phyloP scores from a whole-genome alignment of 805 yeast genomes.

The Wickerhamomyces kurtzmanii region DNA sequence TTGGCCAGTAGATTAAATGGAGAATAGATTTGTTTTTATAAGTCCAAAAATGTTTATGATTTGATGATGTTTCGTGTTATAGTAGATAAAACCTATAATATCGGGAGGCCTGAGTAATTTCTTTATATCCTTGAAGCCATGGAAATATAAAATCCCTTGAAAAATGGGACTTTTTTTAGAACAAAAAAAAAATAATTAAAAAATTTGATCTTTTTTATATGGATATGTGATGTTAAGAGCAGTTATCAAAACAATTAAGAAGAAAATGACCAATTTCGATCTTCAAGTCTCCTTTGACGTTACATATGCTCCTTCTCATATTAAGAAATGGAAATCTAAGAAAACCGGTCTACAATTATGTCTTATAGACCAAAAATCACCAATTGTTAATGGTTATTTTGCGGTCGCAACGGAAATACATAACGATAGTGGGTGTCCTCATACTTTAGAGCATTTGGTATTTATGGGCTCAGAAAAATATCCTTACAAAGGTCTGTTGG shows the following conservation, averaged over 20 bases:
- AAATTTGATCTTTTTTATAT: no score
- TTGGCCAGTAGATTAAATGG: constrained; percentile 11
- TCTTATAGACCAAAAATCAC: constrained; percentile 70
- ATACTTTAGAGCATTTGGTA: constrained; percentile 86
- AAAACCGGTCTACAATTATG: constrained; percentile 80
- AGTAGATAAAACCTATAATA: constrained; percentile 5
- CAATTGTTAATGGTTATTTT: constrained; percentile 86
- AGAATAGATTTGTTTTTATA: no score
- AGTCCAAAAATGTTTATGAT: no score
- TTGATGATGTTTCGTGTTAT: no score
- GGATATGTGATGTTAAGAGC: no score
- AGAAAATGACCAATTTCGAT: constrained; percentile 19
- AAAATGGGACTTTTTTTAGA: no score
- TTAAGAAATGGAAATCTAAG: constrained; percentile 68
- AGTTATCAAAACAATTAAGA: neutral
- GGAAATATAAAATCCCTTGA: no score
- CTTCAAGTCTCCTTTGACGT: constrained; percentile 45
- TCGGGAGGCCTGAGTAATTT: constrained; percentile 6
- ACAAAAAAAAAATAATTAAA: no score
- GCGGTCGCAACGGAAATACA: constrained; percentile 91
- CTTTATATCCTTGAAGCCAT: no score
- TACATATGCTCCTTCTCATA: constrained; percentile 62
- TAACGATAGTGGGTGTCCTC: constrained; percentile 89
- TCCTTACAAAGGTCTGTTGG: constrained; percentile 89
- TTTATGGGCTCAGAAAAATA: constrained; percentile 89